Percentiles rank a stretch among this genome's conserved stretches.
These are phyloP conservation scores for Veloboletus limbatus DNA, from an alignment of 1,284 basidiomycete genomes.

Conservation along the genomic window DNA sequence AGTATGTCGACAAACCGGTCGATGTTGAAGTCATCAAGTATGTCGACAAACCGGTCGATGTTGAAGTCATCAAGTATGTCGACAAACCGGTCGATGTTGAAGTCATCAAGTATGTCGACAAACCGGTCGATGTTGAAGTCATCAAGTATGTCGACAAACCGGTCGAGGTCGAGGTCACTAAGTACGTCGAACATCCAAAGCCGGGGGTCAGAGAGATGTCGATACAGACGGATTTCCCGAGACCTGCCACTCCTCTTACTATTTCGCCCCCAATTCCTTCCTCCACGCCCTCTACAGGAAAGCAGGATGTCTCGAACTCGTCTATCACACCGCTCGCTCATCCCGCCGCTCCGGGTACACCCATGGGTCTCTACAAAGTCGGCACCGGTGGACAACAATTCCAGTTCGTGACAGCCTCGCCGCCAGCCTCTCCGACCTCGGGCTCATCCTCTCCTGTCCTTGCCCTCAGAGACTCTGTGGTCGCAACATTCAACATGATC, in stretches of 20 bases:
- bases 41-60: constrained; percentile 26
- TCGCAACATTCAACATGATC: constrained; percentile 34
- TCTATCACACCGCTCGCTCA: constrained; percentile 29
- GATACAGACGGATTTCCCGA: constrained; percentile 74
- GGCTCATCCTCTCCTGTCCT: constrained; percentile 41
- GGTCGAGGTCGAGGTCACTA: constrained; percentile 29
- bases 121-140: constrained; percentile 22
- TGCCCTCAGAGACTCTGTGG: constrained; percentile 41
- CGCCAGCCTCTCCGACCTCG: constrained; percentile 27
- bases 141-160: constrained; percentile 31
- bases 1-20: constrained; percentile 26
- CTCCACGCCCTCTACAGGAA: constrained; percentile 31
- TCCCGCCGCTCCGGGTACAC: constrained; percentile 24
- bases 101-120: constrained; percentile 29
- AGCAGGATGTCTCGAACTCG: constrained; percentile 28
- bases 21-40: constrained; percentile 35
- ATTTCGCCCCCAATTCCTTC: constrained; percentile 21
- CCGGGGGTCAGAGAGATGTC: constrained; percentile 68
- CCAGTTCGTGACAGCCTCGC: constrained; percentile 60
- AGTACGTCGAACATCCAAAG: constrained; percentile 42
- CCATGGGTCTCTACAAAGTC: constrained; percentile 50
- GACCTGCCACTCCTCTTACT: constrained; percentile 40
- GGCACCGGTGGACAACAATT: constrained; percentile 64
- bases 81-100: constrained; percentile 27
- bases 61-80: constrained; percentile 27